A percentile compares a stretch with the other conserved stretches of the same genome.
Evolutionary conservation across 1,284 basidiomycete genomes (phyloP).

Genomic region (Apiotrichum domesticum): DNA sequence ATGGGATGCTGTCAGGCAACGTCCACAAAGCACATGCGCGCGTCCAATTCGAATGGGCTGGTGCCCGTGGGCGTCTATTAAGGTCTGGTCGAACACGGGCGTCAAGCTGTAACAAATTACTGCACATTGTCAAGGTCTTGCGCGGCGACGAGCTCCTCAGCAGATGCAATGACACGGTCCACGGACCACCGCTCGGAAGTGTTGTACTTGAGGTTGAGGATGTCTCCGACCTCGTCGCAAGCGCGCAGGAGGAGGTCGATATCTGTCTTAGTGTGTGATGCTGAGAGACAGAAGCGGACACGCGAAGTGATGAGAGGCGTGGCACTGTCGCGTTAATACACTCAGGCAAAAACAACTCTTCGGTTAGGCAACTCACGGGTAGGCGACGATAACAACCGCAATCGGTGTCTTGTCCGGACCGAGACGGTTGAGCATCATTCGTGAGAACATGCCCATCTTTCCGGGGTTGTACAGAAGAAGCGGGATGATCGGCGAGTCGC

Average conservation of each 20-base stretch:
- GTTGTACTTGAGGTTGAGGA: constrained; percentile 73
- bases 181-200: constrained; percentile 69
- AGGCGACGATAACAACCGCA: constrained; percentile 77
- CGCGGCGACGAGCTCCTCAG: constrained; percentile 67
- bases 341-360: constrained; percentile 21
- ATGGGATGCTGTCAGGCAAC: too few species aligned
- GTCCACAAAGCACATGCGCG: too few species aligned
- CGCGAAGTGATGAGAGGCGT: constrained; percentile 85
- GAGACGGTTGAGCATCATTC: constrained; percentile 75
- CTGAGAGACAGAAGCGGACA: constrained; percentile 90
- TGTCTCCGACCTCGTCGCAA: constrained; percentile 85
- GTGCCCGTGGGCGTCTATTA: too few species aligned
- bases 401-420: constrained; percentile 60
- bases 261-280: constrained; percentile 95
- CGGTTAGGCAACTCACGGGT: constrained; percentile 48
- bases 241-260: constrained; percentile 80
- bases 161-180: constrained; percentile 67
- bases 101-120: background rate
- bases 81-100: background rate
- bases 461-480: constrained; percentile 89
- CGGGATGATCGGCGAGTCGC: constrained; percentile 88
- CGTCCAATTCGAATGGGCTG: too few species aligned
- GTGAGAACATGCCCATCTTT: constrained; percentile 82
- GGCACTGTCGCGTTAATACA: constrained; percentile 54
- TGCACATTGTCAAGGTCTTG: constrained; percentile 14